These are phyloP conservation scores for Annona cherimola DNA, from an alignment of 164 flowering plant genomes.

Conservation along the genomic window DNA sequence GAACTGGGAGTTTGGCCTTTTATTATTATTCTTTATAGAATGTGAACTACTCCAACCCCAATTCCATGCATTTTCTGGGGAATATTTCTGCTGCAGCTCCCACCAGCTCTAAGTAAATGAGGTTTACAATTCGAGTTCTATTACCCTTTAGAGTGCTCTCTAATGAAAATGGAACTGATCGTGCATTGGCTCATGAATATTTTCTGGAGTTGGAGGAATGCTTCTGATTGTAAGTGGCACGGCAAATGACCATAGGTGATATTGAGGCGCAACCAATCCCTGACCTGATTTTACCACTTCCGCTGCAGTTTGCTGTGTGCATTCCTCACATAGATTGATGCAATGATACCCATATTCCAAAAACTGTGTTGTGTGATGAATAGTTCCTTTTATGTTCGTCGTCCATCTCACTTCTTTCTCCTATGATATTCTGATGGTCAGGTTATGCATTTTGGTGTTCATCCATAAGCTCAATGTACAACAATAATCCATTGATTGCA, in stretches of 20 bases:
- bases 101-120: too few relatives aligned
- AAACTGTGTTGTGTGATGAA: background rate
- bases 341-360: background rate
- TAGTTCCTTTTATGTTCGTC: background rate
- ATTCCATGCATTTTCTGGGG: too few relatives aligned
- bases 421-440: slow-evolving; percentile 14
- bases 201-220: background rate
- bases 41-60: too few relatives aligned
- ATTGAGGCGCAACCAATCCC: background rate
- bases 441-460: slow-evolving; percentile 96
- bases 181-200: background rate
- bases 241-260: background rate
- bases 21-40: too few relatives aligned
- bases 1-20: too few relatives aligned
- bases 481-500: slow-evolving; percentile 65
- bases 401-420: slow-evolving; percentile 2
- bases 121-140: too few relatives aligned
- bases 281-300: background rate
- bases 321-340: background rate
- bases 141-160: too few relatives aligned
- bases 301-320: background rate
- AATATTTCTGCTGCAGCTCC: too few relatives aligned
- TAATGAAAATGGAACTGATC: background rate
- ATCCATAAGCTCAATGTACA: slow-evolving; percentile 61
- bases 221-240: background rate